phyloP scores from a whole-genome alignment of 352 stramenopile genomes.

The Phytophthora chlamydospora region DNA sequence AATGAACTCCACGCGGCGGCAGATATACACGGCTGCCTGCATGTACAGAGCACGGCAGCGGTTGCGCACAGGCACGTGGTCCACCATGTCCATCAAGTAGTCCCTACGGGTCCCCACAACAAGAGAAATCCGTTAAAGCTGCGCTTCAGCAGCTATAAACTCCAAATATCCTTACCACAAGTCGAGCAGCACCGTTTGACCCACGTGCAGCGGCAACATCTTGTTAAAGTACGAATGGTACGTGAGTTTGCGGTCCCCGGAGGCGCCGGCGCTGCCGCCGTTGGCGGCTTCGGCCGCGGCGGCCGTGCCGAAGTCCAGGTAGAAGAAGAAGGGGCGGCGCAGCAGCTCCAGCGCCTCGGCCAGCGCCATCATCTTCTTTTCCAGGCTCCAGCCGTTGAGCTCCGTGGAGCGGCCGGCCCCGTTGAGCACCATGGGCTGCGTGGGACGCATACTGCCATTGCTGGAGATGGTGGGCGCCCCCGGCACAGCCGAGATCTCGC shows the following conservation, averaged over 20 bases:
- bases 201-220: slow-evolving; percentile 66
- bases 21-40: slow-evolving; percentile 73
- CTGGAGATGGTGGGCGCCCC: slow-evolving; percentile 46
- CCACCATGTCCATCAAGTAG: slow-evolving; percentile 85
- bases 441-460: slow-evolving; percentile 46
- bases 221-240: slow-evolving; percentile 77
- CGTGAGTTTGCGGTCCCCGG: slow-evolving; percentile 55
- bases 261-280: slow-evolving; percentile 25
- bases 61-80: slow-evolving; percentile 76
- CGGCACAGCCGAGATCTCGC: slow-evolving; percentile 49
- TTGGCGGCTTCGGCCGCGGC: slow-evolving; percentile 32
- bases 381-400: slow-evolving; percentile 76
- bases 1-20: slow-evolving; percentile 82
- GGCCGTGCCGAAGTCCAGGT: slow-evolving; percentile 63
- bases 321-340: slow-evolving; percentile 77
- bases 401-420: slow-evolving; percentile 49
- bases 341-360: slow-evolving; percentile 67
- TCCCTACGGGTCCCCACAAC: slow-evolving; percentile 38
- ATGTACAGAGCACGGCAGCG: slow-evolving; percentile 74
- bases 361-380: slow-evolving; percentile 79
- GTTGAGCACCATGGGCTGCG: slow-evolving; percentile 45
- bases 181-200: slow-evolving; percentile 76
- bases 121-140: slow-evolving; percentile 11
- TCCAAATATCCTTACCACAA: slow-evolving; percentile 52
- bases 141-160: neutral